These are phyloP conservation scores for Alternaria sp. DNA, from an alignment of 2,329 filamentous ascomycete species.

Conservation along the genomic window DNA sequence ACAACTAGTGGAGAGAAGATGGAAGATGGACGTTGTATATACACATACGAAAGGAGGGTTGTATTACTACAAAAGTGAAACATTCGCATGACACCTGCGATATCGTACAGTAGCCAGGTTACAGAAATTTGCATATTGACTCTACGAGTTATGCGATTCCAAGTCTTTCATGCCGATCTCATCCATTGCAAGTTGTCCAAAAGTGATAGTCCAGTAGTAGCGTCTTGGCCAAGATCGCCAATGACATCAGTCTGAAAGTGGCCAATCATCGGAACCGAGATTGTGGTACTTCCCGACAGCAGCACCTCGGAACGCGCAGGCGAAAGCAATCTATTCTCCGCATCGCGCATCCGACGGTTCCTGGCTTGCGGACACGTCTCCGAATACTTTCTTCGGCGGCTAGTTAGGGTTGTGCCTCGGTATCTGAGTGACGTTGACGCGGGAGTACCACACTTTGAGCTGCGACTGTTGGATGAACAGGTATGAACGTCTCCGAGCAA, in stretches of 20 bases:
- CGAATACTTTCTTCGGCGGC: not conserved
- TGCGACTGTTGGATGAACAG: not conserved
- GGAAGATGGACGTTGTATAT: not conserved
- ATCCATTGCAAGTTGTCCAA: not conserved
- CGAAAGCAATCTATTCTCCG: slow-evolving; percentile 23
- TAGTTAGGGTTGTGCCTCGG: not conserved
- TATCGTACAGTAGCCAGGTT: not conserved
- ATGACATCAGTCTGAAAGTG: slow-evolving; percentile 19
- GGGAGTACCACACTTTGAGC: not conserved
- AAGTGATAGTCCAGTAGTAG: not conserved
- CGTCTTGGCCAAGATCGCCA: not conserved
- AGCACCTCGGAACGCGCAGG: slow-evolving; percentile 2
- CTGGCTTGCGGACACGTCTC: slow-evolving; percentile 16
- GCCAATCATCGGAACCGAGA: slow-evolving; percentile 23
- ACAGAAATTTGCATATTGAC: not conserved
- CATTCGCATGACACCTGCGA: not conserved
- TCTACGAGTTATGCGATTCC: not conserved
- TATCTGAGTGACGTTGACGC: not conserved
- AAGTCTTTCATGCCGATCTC: not conserved
- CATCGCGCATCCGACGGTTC: slow-evolving; percentile 4
- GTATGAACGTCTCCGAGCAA: not conserved
- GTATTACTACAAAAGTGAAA: not conserved
- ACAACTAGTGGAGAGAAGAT: not conserved
- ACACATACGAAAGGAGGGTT: not conserved
- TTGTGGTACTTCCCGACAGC: slow-evolving; percentile 12